Evolutionary conservation across 768 basidiomycete genomes (phyloP), one percentile per base, ranked within the genome.

Genomic region (Mycena indigotica): DNA sequence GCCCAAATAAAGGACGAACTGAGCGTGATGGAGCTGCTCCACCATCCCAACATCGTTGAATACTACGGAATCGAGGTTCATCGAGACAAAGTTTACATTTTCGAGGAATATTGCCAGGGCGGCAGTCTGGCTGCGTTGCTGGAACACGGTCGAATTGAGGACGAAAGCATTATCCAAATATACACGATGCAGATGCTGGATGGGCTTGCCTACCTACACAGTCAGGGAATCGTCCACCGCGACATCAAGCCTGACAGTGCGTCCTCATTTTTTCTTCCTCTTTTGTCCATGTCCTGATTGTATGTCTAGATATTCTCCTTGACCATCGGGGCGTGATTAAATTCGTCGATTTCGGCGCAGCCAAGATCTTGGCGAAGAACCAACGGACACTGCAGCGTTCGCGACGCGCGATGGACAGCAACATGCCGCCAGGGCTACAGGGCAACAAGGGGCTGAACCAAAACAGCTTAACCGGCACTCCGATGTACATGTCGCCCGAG

Each of bases 401-500:
- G 15, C 86, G 91, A 28, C 84, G 87, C 25, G 75, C 74, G 5
- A 67, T 80, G 2, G 84, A 82, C 55, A 67, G 73, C n/a, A 65
- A 67, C 21, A 72, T 67, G 46, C 66, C 69, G 10, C 65, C 71
- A 40, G 65, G 71, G 26, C 69, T 74, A 61, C 58, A 74, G 61
- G 81, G 69, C 65, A 77, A 77, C 4, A 69, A 80, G 24, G 84
- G 80, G 28, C 72, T 69, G 4, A 78, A 88, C 73, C 87, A 87
- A 69, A 95, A 94, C 73, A 91, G 91, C 64, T 75, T 99, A 29
- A 97, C 95, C 1, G 96, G 95, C 17, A 99, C 97, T 13, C 97
- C 97, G 0, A 98, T 98, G 96, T 98, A 99, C 73, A 98, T 99
- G 93, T 97, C 95, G 4, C 97, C 97, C 1, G 97, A 99, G 70